phyloP scores from a whole-genome alignment of 2,329 filamentous ascomycete genomes.

The Dactylellina sp. region DNA sequence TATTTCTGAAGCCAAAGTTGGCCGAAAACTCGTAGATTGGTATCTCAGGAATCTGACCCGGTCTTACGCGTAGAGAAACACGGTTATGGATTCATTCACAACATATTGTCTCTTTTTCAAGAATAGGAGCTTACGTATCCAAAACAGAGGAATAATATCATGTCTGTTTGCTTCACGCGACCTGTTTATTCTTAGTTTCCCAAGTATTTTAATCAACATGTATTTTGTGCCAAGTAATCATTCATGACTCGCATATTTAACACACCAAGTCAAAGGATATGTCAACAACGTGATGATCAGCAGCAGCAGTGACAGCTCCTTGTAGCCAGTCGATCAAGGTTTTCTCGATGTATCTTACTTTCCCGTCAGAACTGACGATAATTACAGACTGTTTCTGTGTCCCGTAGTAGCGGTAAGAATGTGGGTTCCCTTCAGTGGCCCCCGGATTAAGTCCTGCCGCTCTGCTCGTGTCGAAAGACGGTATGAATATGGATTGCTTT shows the following conservation, averaged over 20 bases:
- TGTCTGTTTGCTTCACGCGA: too few relatives aligned
- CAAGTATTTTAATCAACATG: too few relatives aligned
- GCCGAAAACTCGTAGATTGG: constrained; percentile 97
- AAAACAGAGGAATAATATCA: too few relatives aligned
- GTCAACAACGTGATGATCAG: constrained; percentile 14
- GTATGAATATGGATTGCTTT: constrained; percentile 73
- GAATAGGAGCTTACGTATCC: too few relatives aligned
- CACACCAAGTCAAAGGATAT: constrained; percentile 35
- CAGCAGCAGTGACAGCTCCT: neutral
- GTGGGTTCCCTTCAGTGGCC: neutral
- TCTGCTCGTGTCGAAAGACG: constrained; percentile 65
- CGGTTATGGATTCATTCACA: neutral
- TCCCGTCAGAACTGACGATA: constrained; percentile 33
- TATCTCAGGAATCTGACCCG: constrained; percentile 96
- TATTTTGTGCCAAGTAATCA: too few relatives aligned
- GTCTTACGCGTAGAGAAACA: constrained; percentile 71
- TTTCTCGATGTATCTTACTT: constrained; percentile 42
- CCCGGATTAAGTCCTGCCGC: neutral
- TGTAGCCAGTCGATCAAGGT: constrained; percentile 49
- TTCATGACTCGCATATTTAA: neutral
- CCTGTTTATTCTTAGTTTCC: too few relatives aligned
- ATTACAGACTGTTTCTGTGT: constrained; percentile 51
- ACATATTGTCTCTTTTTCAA: too few relatives aligned
- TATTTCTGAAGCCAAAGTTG: constrained; percentile 98
- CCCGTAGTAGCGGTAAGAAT: constrained; percentile 31